Percentiles rank a stretch among this genome's conserved stretches.
Conservation (phyloP, 2,329 filamentous ascomycete genomes). For the Penicillium sp. region DNA sequence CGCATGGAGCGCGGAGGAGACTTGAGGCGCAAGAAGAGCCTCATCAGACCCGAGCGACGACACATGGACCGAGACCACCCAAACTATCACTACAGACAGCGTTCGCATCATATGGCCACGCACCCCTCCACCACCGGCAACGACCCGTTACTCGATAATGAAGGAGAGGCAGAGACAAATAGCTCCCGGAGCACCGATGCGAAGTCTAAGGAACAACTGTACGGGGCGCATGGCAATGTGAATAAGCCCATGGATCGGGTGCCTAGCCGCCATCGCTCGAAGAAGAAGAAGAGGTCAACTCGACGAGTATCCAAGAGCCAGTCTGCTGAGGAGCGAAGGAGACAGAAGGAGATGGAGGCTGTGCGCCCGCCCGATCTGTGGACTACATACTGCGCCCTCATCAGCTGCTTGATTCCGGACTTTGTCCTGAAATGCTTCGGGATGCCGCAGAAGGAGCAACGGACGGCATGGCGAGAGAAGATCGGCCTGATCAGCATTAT, state of each 20-base stretch:
- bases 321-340: constrained; percentile 63
- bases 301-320: constrained; percentile 63
- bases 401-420: constrained; percentile 94
- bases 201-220: constrained; percentile 47
- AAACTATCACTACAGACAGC: constrained; percentile 94
- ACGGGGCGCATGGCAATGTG: constrained; percentile 39
- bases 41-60: constrained; percentile 86
- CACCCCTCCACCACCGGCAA: constrained; percentile 91
- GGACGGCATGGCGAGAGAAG: constrained; percentile 95
- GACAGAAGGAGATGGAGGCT: constrained; percentile 64
- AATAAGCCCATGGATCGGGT: constrained; percentile 48
- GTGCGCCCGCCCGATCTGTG: constrained; percentile 83
- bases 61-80: constrained; percentile 85
- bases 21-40: constrained; percentile 75
- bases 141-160: constrained; percentile 81
- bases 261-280: constrained; percentile 46
- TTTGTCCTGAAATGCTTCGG: constrained; percentile 84
- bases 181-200: constrained; percentile 67
- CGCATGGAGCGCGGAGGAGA: constrained; percentile 57
- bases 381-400: constrained; percentile 91
- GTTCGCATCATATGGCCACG: constrained; percentile 90
- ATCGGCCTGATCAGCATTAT: constrained; percentile 97
- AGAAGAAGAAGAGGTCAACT: constrained; percentile 68
- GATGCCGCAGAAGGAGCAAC: constrained; percentile 81
- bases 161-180: constrained; percentile 55